A percentile compares a stretch with the other conserved stretches of the same genome.
These are phyloP conservation scores for Russula sp. DNA, from an alignment of 768 basidiomycete species.

Conservation along the genomic window DNA sequence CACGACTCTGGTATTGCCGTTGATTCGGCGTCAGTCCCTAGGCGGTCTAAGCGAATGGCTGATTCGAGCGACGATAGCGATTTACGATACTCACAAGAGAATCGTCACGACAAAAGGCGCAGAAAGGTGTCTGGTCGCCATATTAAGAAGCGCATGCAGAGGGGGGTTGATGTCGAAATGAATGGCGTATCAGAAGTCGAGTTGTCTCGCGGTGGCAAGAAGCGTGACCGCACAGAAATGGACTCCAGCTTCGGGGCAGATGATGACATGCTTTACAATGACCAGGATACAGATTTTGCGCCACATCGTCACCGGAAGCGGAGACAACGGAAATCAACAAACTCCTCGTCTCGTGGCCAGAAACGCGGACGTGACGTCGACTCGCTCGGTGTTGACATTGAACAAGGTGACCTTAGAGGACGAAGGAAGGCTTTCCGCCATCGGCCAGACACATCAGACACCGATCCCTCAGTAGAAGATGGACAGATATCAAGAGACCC, in stretches of 20 bases:
- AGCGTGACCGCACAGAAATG: conserved; percentile 69
- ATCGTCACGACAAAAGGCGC: conserved; percentile 20
- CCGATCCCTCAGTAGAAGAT: conserved; percentile 44
- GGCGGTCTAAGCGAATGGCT: conserved; percentile 19
- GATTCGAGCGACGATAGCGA: conserved; percentile 21
- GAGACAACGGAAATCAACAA: conserved; percentile 49
- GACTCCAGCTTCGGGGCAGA: conserved; percentile 66
- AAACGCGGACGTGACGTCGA: conserved; percentile 60
- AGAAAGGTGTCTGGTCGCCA: conserved; percentile 19
- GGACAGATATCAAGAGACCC: conserved; percentile 41
- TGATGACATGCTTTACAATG: conserved; percentile 37
- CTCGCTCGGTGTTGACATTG: conserved; percentile 28
- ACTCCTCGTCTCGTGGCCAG: conserved; percentile 40
- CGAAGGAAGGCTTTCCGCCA: conserved; percentile 39
- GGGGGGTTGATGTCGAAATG: conserved; percentile 34
- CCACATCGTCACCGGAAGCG: conserved; percentile 42
- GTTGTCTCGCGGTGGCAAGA: conserved; percentile 45
- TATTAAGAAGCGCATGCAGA: conserved; percentile 6
- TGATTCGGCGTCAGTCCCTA: background rate
- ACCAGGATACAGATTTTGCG: conserved; percentile 33
- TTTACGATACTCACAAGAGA: conserved; percentile 12
- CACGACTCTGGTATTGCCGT: conserved; percentile 5
- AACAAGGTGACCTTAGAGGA: conserved; percentile 33
- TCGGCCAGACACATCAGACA: conserved; percentile 43
- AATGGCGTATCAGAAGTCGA: conserved; percentile 32